A percentile compares a stretch with the other conserved stretches of the same genome.
Conservation (phyloP, 2,329 filamentous ascomycete genomes). For the Pestalotiopsis sp. region DNA sequence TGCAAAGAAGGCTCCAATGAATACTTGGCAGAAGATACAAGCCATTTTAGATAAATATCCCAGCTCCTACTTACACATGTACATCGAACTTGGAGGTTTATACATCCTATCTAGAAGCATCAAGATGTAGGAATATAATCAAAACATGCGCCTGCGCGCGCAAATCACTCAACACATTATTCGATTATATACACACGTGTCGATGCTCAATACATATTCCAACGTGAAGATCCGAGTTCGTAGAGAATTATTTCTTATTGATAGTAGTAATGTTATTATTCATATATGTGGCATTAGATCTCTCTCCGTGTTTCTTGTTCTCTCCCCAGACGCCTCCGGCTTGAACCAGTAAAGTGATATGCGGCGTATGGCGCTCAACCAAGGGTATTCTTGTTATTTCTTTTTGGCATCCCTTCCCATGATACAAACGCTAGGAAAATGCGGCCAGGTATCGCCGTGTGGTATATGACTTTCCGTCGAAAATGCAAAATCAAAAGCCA, state of each 20-base stretch:
- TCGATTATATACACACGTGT: no score
- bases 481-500: not conserved
- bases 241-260: no score
- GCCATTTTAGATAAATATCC: not conserved
- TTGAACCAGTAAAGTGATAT: not conserved
- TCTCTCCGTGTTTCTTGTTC: not conserved
- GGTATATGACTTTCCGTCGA: not conserved
- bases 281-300: not conserved
- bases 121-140: not conserved
- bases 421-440: not conserved
- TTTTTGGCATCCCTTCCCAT: not conserved
- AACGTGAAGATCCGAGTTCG: no score
- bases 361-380: not conserved
- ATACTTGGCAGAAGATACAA: not conserved
- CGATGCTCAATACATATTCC: no score
- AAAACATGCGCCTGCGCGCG: not conserved
- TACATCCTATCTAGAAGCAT: not conserved
- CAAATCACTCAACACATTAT: no score
- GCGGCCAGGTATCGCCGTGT: not conserved
- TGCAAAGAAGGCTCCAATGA: not conserved
- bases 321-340: not conserved
- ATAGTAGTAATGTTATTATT: not conserved
- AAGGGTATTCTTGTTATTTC: not conserved
- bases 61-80: not conserved
- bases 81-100: not conserved